phyloP scores from a whole-genome alignment of 345 rosid species.

The Litchi chinensis region DNA sequence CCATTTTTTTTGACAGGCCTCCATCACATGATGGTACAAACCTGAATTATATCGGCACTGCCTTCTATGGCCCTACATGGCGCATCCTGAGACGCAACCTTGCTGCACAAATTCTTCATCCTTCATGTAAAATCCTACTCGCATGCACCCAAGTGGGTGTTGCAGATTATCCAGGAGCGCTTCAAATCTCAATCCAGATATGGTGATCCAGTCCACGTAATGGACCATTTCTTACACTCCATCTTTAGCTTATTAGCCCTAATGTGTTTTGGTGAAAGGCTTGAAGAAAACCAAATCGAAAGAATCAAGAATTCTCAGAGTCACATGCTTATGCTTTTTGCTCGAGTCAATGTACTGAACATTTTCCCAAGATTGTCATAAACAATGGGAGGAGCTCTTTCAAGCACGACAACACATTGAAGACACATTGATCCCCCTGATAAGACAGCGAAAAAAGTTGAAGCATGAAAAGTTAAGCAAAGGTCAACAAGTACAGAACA shows the following conservation, averaged over 20 bases:
- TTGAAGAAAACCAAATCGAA: background rate
- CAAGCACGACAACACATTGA: background rate
- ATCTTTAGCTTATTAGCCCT: background rate
- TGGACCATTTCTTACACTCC: background rate
- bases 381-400: background rate
- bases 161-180: too few relatives aligned
- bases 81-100: background rate
- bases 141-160: background rate
- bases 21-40: constrained; percentile 29
- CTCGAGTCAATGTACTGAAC: background rate
- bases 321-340: background rate
- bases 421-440: background rate
- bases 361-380: background rate
- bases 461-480: background rate
- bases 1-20: constrained; percentile 45
- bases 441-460: background rate
- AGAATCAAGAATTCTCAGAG: background rate
- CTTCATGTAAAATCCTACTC: constrained; percentile 1
- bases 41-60: constrained; percentile 45
- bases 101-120: background rate
- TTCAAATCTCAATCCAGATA: background rate
- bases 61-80: constrained; percentile 33
- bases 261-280: background rate
- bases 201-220: background rate
- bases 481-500: background rate